Evolutionary conservation across 345 rosid species (phyloP).

Genomic region (Sapria himalayana): DNA sequence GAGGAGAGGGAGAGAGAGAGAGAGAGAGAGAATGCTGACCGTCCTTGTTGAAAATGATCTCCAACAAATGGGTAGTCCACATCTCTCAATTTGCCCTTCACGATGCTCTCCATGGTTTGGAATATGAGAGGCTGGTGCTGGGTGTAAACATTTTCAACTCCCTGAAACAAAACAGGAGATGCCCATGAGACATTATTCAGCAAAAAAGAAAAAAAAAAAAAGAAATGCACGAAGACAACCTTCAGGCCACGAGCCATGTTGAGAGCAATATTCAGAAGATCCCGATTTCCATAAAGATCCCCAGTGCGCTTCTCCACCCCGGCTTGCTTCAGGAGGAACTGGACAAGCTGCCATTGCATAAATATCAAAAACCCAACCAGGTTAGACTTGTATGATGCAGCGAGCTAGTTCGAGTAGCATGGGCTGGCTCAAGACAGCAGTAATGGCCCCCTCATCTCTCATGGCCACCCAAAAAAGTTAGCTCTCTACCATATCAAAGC

Average conservation of each 20-base stretch:
- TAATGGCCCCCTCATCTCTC: too few species aligned
- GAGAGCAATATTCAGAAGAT: constrained; percentile 85
- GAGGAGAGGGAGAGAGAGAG: too few species aligned
- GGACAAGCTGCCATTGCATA: constrained; percentile 56
- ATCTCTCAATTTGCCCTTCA: constrained; percentile 77
- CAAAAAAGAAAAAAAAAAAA: background rate
- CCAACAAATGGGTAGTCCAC: constrained; percentile 88
- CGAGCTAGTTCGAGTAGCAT: too few species aligned
- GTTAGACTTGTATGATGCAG: too few species aligned
- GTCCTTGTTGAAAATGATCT: constrained; percentile 86
- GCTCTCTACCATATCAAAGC: background rate
- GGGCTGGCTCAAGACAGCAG: too few species aligned
- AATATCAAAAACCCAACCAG: constrained; percentile 11
- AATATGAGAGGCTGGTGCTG: constrained; percentile 94
- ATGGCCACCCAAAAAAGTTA: too few species aligned
- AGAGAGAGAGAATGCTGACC: too few species aligned
- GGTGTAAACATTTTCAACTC: constrained; percentile 91
- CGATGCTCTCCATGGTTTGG: constrained; percentile 88
- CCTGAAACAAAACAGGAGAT: constrained; percentile 20
- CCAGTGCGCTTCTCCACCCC: constrained; percentile 85
- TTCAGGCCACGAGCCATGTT: constrained; percentile 99
- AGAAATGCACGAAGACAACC: constrained; percentile 22
- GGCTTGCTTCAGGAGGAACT: constrained; percentile 88
- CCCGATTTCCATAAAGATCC: constrained; percentile 89
- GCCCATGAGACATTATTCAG: background rate